Conservation (phyloP, 306 rosid genomes). For the Pachyrhizus erosus region DNA sequence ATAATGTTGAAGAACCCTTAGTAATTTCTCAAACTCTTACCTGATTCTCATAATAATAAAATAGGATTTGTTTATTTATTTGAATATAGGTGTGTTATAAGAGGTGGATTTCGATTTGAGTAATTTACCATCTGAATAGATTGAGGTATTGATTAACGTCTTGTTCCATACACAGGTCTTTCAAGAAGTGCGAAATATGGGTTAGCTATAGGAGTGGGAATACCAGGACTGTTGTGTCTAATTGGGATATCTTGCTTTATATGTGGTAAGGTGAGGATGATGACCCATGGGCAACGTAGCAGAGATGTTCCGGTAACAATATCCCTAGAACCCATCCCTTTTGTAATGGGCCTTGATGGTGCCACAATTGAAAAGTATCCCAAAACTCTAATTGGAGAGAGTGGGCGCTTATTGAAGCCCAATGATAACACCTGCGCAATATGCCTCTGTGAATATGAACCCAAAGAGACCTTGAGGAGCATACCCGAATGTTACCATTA, state of each 20-base stretch:
- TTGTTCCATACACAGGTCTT: conserved; percentile 48
- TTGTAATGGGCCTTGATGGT: conserved; percentile 61
- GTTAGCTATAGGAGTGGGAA: conserved; percentile 59
- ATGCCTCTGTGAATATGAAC: conserved; percentile 72
- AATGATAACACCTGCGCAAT: conserved; percentile 72
- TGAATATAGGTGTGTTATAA: too few relatives aligned
- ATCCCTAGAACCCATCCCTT: conserved; percentile 22
- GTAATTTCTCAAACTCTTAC: too few relatives aligned
- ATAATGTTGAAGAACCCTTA: too few relatives aligned
- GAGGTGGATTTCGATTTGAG: too few relatives aligned
- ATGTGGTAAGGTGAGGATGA: conserved; percentile 31
- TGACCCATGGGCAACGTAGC: not conserved
- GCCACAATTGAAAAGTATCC: conserved; percentile 82
- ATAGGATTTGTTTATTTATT: too few relatives aligned
- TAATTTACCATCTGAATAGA: too few relatives aligned
- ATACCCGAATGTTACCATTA: conserved; percentile 83
- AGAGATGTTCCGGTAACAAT: conserved; percentile 22
- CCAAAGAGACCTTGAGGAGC: conserved; percentile 68
- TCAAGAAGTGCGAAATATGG: conserved; percentile 68
- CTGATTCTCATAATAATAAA: too few relatives aligned
- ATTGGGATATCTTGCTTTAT: conserved; percentile 54
- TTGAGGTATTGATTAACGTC: not conserved
- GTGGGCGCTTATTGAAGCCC: conserved; percentile 70
- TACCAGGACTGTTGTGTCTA: conserved; percentile 65
- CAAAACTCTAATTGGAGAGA: conserved; percentile 67